phyloP scores from a whole-genome alignment of 2,329 filamentous ascomycete genomes.

The Aspergillaceae sp. region DNA sequence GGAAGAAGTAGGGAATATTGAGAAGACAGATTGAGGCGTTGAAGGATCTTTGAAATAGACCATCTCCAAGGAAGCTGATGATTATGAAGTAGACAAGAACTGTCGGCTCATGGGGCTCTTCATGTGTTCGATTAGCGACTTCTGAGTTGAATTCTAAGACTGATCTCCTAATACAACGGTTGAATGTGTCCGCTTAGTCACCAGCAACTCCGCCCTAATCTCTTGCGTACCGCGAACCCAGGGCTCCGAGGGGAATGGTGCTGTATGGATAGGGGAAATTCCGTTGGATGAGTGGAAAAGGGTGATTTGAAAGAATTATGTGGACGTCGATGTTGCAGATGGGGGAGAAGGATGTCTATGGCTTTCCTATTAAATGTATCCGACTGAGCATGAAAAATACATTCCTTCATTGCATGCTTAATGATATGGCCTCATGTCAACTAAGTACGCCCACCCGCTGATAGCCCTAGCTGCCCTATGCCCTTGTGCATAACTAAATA shows the following conservation, averaged over 20 bases:
- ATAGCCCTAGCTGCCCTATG: not conserved
- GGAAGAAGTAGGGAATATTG: too few species aligned
- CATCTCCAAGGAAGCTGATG: too few species aligned
- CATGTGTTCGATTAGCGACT: too few species aligned
- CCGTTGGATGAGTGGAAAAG: constrained; percentile 15
- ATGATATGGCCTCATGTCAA: not conserved
- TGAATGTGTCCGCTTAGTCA: constrained; percentile 12
- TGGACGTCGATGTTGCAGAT: constrained; percentile 1
- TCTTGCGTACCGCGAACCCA: constrained; percentile 15
- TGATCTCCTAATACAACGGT: not conserved
- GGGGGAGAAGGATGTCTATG: not conserved
- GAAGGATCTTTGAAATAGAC: too few species aligned
- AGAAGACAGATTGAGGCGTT: too few species aligned
- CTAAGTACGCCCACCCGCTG: not conserved
- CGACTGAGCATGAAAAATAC: too few species aligned
- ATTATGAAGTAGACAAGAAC: too few species aligned
- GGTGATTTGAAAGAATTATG: constrained; percentile 11
- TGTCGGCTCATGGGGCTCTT: too few species aligned
- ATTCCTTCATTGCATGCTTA: not conserved
- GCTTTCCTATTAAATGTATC: not conserved
- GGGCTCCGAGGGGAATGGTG: constrained; percentile 12
- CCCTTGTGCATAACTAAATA: not conserved
- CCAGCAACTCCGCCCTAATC: constrained; percentile 10
- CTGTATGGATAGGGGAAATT: constrained; percentile 14
- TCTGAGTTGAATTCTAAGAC: too few species aligned